Evolutionary conservation across 1,139 yeast genomes (phyloP).

Genomic region (Candida albicans): DNA sequence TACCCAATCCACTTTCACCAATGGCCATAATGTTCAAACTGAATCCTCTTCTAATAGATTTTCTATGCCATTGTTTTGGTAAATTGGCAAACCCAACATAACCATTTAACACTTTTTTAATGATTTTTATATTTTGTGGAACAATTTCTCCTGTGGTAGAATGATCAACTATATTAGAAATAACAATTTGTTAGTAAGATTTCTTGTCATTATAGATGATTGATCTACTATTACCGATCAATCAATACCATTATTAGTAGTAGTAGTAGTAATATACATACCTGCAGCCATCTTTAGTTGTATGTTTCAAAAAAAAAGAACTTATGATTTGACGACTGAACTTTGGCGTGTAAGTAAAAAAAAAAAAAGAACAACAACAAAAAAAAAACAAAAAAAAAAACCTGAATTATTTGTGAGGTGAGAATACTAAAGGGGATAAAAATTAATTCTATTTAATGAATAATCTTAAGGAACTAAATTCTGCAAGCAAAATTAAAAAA

Average conservation of each 20-base stretch:
- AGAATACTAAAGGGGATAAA: background rate
- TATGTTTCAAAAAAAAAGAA: background rate
- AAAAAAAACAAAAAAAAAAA: background rate
- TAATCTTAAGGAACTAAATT: background rate
- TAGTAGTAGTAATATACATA: conserved; percentile 5
- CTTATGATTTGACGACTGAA: conserved; percentile 2
- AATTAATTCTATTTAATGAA: background rate
- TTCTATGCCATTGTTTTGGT: conserved; percentile 99
- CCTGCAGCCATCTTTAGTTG: conserved; percentile 10
- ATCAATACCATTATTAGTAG: no score
- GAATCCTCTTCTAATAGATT: conserved; percentile 93
- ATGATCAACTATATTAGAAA: conserved; percentile 5
- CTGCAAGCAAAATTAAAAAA: no score
- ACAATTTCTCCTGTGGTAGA: conserved; percentile 4
- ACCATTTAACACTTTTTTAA: conserved; percentile 82
- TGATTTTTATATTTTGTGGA: conserved; percentile 50
- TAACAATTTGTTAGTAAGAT: conserved; percentile 4
- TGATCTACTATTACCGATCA: background rate
- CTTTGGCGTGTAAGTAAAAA: background rate
- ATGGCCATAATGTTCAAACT: conserved; percentile 84
- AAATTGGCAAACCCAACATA: conserved; percentile 97
- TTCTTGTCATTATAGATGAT: conserved; percentile 10
- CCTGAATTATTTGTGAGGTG: background rate
- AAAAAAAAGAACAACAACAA: background rate
- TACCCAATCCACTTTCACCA: conserved; percentile 92